Base-by-base conservation (phyloP, 1,284 basidiomycete genomes). In the Sphagnurus paluster region DNA sequence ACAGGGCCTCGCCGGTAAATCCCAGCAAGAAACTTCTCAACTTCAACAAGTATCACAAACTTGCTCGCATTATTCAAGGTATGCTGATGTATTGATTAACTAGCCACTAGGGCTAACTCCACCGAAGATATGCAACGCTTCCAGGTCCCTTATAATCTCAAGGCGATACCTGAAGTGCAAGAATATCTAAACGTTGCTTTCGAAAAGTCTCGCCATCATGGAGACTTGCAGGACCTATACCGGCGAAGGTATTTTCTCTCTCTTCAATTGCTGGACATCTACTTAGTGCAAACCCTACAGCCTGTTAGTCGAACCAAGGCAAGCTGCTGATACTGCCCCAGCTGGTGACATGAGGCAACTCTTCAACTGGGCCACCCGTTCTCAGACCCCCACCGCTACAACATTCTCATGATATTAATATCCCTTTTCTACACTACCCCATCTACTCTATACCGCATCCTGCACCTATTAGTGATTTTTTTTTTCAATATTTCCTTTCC, bases 41-140 rank as follows among this genome's bases (percentile, higher is more conserved):
- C 68, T 95, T 97, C 65, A 96, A 95, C 71, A 96, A 92, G 70
- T 97, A 89, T 58, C 84, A 90, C 63, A 94, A 93, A 66, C 79
- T 98, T 46, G 90, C 90, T 16, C 79, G 87, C 56, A 95, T 96
- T 55, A 81, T 95, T 23, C 83, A 89, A 72, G 93, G 89, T 84
- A 53, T 42, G 67, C 55, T n/a, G n/a, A n/a, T n/a, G n/a, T n/a
- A n/a, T n/a, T n/a, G n/a, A n/a, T n/a, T n/a, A n/a, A n/a, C n/a
- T n/a, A n/a, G n/a, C n/a, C n/a, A n/a, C n/a, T n/a, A n/a, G n/a
- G n/a, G n/a, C 42, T 49, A 5, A 37, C 29, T 9, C 41, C 34
- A 25, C 34, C 11, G 30, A 60, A 87, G 90, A 96, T 59, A 91
- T 98, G 77, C 90, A 93, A 67, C 85, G 93, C 29, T 98, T 96